Evolutionary conservation across 371 early-diverging fungal genomes (phyloP), one percentile per base, ranked within the genome.

Genomic region (Apophysomyces sp.): DNA sequence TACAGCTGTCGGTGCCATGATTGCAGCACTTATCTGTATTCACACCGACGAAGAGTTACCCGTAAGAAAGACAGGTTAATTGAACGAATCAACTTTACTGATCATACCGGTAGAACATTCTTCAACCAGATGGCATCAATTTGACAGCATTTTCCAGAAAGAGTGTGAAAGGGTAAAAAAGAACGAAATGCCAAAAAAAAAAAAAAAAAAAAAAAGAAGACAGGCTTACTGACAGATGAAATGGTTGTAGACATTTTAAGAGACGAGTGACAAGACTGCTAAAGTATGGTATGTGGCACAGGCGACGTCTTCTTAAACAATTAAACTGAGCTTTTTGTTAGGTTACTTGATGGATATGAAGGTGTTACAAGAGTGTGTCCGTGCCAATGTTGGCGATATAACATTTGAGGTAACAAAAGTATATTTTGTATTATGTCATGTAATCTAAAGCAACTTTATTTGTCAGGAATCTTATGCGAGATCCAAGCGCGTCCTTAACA

Each of bases 11-110:
- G 90, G 92, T 26, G 86, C 90, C 0, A 65, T 92, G 60, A 85
- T 92, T 57, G 92, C 90, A 18, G 87, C 90, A 3, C 57, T 91
- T 13, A 83, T 91, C 13, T 87, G 90, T 65, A 85, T 86, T 60
- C 85, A 86, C 52, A 87, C 85, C 0, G 91, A 90, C 60, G 85
- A 82, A 7, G 89, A 91, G 53, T 60, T 92, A 18, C 86, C 86
- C 2, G 89, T 85, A 75, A 68, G 71, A 41, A 31, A 37, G 11
- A 11, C 34, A 26, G 9, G 31, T 30, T 31, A 24, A 30, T 55
- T 13, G 18, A 40, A 9, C 39, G 9, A 21, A 31, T n/a, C n/a
- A n/a, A n/a, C n/a, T n/a, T n/a, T n/a, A n/a, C n/a, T n/a, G n/a
- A n/a, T n/a, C n/a, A n/a, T n/a, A n/a, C n/a, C n/a, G n/a, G n/a